Evolutionary conservation across 176 grass and related monocot species (phyloP).

Genomic region (Elymus sibiricus): DNA sequence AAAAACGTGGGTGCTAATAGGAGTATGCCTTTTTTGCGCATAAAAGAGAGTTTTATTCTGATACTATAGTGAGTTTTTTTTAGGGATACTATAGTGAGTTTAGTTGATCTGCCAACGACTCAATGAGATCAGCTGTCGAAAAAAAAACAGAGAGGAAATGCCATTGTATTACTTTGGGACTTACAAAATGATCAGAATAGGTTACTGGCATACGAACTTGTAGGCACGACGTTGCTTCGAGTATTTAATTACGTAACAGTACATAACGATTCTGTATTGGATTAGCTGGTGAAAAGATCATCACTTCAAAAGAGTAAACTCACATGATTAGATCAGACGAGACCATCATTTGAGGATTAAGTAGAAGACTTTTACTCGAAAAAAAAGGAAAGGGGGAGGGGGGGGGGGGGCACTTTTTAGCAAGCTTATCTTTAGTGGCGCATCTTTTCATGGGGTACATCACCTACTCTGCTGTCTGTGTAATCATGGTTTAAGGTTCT

Average conservation of each 20-base stretch:
- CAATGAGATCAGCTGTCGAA: too few species aligned
- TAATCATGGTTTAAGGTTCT: conserved; percentile 20
- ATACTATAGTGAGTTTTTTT: too few species aligned
- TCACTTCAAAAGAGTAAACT: background rate
- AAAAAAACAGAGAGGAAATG: background rate
- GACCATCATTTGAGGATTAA: conserved; percentile 27
- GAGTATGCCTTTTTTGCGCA: too few species aligned
- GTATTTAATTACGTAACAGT: background rate
- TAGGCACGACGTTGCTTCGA: background rate
- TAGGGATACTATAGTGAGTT: too few species aligned
- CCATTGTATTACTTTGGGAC: background rate
- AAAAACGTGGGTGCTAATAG: too few species aligned
- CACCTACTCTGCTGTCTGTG: background rate
- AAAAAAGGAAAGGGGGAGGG: background rate
- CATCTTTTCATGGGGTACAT: conserved; percentile 23
- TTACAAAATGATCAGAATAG: background rate
- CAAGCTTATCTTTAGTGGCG: background rate
- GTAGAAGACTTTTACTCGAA: background rate
- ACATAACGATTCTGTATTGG: background rate
- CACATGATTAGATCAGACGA: conserved; percentile 11
- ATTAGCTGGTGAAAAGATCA: background rate
- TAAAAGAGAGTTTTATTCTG: too few species aligned
- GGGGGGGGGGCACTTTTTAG: background rate
- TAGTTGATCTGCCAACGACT: too few species aligned
- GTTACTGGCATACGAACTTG: background rate